Base-by-base conservation (phyloP, 2,329 filamentous ascomycete genomes). In the Stachybotrys elegans region DNA sequence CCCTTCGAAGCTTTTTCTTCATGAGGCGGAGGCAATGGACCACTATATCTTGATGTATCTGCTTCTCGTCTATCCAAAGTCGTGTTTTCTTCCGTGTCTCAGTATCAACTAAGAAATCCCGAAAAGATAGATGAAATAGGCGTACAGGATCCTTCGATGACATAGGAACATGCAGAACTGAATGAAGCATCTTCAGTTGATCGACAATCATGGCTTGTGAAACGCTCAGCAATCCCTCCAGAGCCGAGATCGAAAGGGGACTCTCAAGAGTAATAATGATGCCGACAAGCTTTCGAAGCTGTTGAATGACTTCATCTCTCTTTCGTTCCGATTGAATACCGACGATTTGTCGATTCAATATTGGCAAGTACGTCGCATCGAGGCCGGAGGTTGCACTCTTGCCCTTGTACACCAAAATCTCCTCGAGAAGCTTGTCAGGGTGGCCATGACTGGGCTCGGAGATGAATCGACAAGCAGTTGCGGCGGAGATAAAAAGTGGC, bases 71-170 rank as follows among this genome's bases (percentile, higher is more conserved):
- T 11, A 56, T n/a, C 40, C 39, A 47, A 16, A 57, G 53, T 7
- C 37, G 14, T 23, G 42, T 27, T 22, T 47, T 4, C 4, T 20
- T 40, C n/a, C 50, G 43, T 48, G 50, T 56, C 8, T 57, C 43
- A 16, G 49, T 27, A 43, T 64, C 48, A 12, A 48, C 1, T 1
- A 55, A n/a, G 3, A 54, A 57, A 37, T 70, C 63, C 13, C 60
- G 58, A 39, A 71, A 70, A 0, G 67, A 68, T 11, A 61, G 44
- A 39, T 70, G 65, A 3, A 65, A 55, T 2, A 62, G 44, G 12
- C 52, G 54, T 6, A 69, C 37, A 1, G 61, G 59, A 5, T 20
- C 12, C 0, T 48, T 35, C 9, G 44, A 2, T 6, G 50, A 29
- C 4, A 40, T 40, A 2, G 65, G 61, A 4, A 69, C 45, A 22